These are phyloP conservation scores for Thelonectria olida DNA, from an alignment of 2,329 filamentous ascomycete genomes.

Conservation along the genomic window DNA sequence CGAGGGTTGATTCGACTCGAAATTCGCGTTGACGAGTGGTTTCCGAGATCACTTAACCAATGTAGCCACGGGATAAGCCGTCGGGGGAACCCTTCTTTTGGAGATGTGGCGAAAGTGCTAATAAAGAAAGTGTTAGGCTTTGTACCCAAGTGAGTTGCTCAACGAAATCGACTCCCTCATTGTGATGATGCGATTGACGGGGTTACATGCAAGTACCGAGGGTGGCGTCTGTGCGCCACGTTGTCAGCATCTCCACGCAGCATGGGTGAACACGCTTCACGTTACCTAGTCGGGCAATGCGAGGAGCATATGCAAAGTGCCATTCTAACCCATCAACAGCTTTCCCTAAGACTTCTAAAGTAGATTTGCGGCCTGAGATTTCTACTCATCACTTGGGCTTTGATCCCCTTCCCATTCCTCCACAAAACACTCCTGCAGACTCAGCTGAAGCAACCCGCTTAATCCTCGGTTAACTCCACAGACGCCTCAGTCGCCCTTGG, in stretches of 20 bases:
- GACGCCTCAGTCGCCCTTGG: conserved; percentile 7
- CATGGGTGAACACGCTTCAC: too few species aligned
- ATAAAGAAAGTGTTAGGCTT: too few species aligned
- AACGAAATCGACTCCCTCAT: neutral
- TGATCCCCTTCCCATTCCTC: too few species aligned
- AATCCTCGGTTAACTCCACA: conserved; percentile 35
- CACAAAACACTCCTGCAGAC: too few species aligned
- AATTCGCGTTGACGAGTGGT: neutral
- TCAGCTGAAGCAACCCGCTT: conserved; percentile 26
- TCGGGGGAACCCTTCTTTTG: neutral
- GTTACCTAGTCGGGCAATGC: too few species aligned
- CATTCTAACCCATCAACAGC: too few species aligned
- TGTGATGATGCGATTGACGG: neutral
- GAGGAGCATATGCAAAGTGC: too few species aligned
- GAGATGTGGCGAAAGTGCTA: too few species aligned
- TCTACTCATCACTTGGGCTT: too few species aligned
- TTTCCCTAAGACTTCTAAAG: too few species aligned
- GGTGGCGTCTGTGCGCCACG: neutral
- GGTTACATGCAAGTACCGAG: neutral
- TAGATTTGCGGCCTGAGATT: too few species aligned
- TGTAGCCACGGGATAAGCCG: neutral
- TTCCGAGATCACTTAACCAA: neutral
- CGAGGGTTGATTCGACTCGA: neutral
- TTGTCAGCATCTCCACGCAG: too few species aligned
- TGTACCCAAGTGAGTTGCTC: neutral